Evolutionary conservation across 495 filamentous ascomycete species (phyloP), one percentile per base, ranked within the genome.

Genomic region (Xanthoparmelia taractica): DNA sequence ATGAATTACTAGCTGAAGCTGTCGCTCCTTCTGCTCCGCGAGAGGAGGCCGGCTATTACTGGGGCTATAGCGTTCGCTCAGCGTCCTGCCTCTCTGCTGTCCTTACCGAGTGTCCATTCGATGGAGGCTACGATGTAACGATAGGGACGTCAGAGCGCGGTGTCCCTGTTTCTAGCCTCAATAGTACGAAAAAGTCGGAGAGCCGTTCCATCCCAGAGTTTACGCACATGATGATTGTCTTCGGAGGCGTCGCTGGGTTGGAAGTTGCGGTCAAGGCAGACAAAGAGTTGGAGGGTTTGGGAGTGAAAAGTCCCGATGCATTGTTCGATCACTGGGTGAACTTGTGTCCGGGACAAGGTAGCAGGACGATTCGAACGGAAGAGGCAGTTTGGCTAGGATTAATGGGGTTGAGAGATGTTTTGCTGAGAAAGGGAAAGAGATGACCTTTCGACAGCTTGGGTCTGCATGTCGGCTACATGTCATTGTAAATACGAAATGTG

Each of bases 311-410:
- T 25, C 72, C 77, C 31, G 76, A 80, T 41, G 83, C 87, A 65
- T 69, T 90, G 61, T 93, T 93, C 71, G 89, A 93, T 72, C 74
- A 82, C 58, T 92, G 87, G 88, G 78, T 93, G 23, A 87, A 93
- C 69, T 75, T 90, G 1, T 76, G 85, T 65, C 87, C 87, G 4
- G 83, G 83, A 4, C 87, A 92, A 69, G 89, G 89, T 1, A 90
- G 86, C 68, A 76, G 89, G 66, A 89, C 85, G 2, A 91, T 92
- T 61, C 75, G 87, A 67, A 91, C 87, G 6, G 89, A 92, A 61
- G 89, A 93, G 71, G 88, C 89, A 1, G 74, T 92, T 52, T 87
- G 87, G 81, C 77, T 90, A 65, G 86, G 80, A 1, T 68, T 91
- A 73, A 81, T 79, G 64, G 81, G 79, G 2, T 67, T 90, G 66